Percentiles rank a stretch among this genome's conserved stretches.
Conservation (phyloP, 164 flowering plant species). For the Stephania japonica region DNA sequence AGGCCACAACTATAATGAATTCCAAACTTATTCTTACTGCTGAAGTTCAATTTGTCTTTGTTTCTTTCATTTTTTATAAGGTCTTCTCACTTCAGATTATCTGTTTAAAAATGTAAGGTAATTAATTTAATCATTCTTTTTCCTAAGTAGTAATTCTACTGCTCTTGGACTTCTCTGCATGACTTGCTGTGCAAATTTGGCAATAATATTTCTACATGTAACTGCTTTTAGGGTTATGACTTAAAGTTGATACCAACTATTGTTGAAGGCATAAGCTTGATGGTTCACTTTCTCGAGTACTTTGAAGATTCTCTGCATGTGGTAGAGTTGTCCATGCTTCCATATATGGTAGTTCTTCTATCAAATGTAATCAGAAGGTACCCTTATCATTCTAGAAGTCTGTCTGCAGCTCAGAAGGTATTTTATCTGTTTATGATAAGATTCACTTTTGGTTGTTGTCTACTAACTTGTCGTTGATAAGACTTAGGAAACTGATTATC, state of each 20-base stretch:
- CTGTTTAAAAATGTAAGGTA: background rate
- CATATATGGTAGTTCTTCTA: conserved; percentile 7
- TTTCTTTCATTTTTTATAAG: background rate
- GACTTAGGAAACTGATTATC: background rate
- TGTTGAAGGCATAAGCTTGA: conserved; percentile 4
- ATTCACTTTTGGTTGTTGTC: too few relatives aligned
- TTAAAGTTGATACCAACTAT: conserved; percentile 12
- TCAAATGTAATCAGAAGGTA: conserved; percentile 8
- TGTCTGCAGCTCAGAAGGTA: conserved; percentile 11
- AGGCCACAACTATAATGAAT: too few relatives aligned
- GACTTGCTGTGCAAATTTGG: background rate
- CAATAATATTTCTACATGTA: background rate
- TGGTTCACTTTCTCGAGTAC: conserved; percentile 10
- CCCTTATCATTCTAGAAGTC: conserved; percentile 11
- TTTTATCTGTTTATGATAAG: background rate
- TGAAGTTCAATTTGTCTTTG: background rate
- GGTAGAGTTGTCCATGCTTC: conserved; percentile 10
- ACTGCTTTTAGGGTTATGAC: conserved; percentile 10
- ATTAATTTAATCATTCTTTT: background rate
- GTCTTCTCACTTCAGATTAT: background rate
- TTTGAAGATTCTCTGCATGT: conserved; percentile 12
- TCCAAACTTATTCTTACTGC: too few relatives aligned
- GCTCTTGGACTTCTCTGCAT: background rate
- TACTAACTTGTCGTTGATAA: background rate
- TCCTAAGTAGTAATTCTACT: background rate